Percentiles rank a stretch among this genome's conserved stretches.
Evolutionary conservation across 2,329 filamentous ascomycete genomes (phyloP).

Genomic region (Colletotrichum karsti): DNA sequence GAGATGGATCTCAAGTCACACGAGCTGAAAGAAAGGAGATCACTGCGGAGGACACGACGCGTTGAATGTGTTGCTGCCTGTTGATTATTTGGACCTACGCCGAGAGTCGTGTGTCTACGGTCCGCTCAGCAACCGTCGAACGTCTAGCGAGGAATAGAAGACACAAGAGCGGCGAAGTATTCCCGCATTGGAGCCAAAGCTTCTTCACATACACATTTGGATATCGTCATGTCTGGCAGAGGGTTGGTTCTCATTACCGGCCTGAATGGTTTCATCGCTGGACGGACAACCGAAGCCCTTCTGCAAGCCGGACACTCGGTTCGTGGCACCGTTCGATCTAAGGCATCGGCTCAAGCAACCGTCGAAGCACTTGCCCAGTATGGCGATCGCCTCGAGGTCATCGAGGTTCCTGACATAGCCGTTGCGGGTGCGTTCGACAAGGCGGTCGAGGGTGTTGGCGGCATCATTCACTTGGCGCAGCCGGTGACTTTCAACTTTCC

Average conservation of each 20-base stretch:
- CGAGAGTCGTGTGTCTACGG: too few relatives aligned
- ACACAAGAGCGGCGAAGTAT: too few relatives aligned
- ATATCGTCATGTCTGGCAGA: background rate
- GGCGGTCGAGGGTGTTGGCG: constrained; percentile 37
- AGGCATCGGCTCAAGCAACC: constrained; percentile 41
- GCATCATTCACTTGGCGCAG: constrained; percentile 33
- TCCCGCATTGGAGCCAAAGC: too few relatives aligned
- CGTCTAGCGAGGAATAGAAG: too few relatives aligned
- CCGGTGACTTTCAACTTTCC: background rate
- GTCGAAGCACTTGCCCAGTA: constrained; percentile 40
- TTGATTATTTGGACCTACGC: too few relatives aligned
- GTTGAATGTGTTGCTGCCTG: too few relatives aligned
- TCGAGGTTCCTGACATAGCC: constrained; percentile 44
- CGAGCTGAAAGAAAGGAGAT: too few relatives aligned
- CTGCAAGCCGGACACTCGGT: constrained; percentile 41
- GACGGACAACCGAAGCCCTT: constrained; percentile 36
- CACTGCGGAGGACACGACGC: too few relatives aligned
- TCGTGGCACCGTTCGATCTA: constrained; percentile 39
- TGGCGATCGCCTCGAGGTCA: constrained; percentile 31
- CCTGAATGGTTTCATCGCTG: constrained; percentile 44
- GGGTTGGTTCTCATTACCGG: constrained; percentile 38
- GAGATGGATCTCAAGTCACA: too few relatives aligned
- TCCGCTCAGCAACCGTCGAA: too few relatives aligned
- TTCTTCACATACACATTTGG: too few relatives aligned
- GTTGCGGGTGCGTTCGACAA: constrained; percentile 41